Conservation (phyloP, 2,329 filamentous ascomycete genomes). For the Cytospora paraplurivora region DNA sequence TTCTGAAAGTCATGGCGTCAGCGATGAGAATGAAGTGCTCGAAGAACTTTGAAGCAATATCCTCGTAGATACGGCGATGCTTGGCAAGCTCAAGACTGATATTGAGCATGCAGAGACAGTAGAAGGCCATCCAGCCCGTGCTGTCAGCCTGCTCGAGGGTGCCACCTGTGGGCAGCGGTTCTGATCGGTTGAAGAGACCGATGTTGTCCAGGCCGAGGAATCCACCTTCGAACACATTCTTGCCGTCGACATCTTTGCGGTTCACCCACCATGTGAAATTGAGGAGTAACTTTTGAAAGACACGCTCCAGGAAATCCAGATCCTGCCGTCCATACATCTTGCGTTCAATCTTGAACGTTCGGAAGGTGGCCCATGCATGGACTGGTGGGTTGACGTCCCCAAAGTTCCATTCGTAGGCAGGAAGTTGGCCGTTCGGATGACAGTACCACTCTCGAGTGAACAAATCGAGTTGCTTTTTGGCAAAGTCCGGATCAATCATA, state of each 20-base stretch:
- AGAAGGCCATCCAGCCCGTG: slow-evolving; percentile 99
- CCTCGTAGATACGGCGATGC: slow-evolving; percentile 92
- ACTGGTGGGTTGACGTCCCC: slow-evolving; percentile 96
- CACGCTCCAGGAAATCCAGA: slow-evolving; percentile 90
- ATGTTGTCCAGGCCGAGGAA: slow-evolving; percentile 97
- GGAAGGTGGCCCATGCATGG: slow-evolving; percentile 93
- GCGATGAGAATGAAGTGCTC: slow-evolving; percentile 98
- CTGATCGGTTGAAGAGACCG: slow-evolving; percentile 94
- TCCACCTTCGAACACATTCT: slow-evolving; percentile 96
- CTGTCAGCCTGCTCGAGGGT: slow-evolving; percentile 95
- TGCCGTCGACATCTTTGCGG: slow-evolving; percentile 89
- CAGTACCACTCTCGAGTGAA: slow-evolving; percentile 99
- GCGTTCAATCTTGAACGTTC: slow-evolving; percentile 96
- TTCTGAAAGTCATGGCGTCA: slow-evolving; percentile 90
- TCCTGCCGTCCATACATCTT: slow-evolving; percentile 96
- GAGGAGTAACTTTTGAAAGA: slow-evolving; percentile 92
- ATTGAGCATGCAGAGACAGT: slow-evolving; percentile 94
- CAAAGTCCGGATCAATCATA: slow-evolving; percentile 97
- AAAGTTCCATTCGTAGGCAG: slow-evolving; percentile 96
- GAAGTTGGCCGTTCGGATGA: slow-evolving; percentile 93
- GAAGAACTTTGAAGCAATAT: slow-evolving; percentile 97
- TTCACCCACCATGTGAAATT: slow-evolving; percentile 99
- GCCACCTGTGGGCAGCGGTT: slow-evolving; percentile 90
- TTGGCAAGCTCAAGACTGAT: slow-evolving; percentile 94
- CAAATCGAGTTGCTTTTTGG: slow-evolving; percentile 95